Base-by-base conservation (phyloP, 2,329 filamentous ascomycete genomes). In the Elsinoe arachidis region DNA sequence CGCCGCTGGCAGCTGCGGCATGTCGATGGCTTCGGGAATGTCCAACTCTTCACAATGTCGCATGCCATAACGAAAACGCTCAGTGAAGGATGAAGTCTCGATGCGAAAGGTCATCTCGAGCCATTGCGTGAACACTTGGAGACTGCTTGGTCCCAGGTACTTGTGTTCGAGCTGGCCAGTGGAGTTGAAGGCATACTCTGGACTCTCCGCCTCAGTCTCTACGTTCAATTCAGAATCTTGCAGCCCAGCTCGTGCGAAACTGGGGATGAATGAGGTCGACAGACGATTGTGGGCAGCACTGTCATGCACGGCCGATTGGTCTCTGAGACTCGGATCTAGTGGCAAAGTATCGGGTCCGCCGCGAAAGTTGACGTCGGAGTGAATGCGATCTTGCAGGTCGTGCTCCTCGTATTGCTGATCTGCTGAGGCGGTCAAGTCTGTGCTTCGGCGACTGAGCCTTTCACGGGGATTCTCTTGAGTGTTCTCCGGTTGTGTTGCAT, bases 111-210 rank as follows among this genome's bases (percentile, higher is more conserved):
- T 41, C 21, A 60, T 26, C 17, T 58, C 41, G 34, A 60, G 37
- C 60, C 60, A 60, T 39, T 61, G 58, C 2, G 58, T 46, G 37
- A 59, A 59, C 6, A 59, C 55, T 46, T 60, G 55, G 3, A 57
- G 30, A 37, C 60, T 61, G 44, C 55, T 61, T n/a, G 60, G 54
- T 17, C 58, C 58, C 33, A 60, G 49, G 15, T 58, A 61, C 12
- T 60, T 61, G 55, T 43, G 58, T n/a, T 39, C 30, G 12, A 46
- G 21, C 14, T 17, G 37, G 17, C n/a, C 33, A 34, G 41, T 17
- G 19, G 35, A n/a, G 21, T 57, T 30, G 41, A 38, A 43, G 12
- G 43, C 43, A 23, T 26, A 47, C 43, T 47, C 43, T 11, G 43
- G 43, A 14, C 43, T 47, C n/a, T 26, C 43, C 2, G 15, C 43